Evolutionary conservation across 208 protist genomes (phyloP), one percentile per base, ranked within the genome.

Genomic region (Crithidia expoeki): DNA sequence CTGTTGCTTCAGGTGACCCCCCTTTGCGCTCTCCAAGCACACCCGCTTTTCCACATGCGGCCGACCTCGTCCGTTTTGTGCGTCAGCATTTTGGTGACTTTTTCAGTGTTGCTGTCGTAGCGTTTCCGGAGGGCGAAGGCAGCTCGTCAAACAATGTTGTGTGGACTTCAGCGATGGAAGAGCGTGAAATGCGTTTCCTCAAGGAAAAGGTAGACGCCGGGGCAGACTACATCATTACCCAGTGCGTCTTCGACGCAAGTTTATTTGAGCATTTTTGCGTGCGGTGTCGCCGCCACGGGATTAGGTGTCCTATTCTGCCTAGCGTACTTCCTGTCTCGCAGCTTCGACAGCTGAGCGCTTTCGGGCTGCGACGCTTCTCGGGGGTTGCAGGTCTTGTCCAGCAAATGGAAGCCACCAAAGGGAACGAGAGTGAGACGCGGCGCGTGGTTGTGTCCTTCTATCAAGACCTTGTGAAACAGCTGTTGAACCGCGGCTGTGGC

Each of bases 161-260:
- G 14, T 30, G 32, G 38, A 38, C n/a, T 2, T 21, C 52, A 27
- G 66, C 61, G 25, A 19, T 19, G 12, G 77, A 80, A 21, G 83
- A 95, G 30, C 52, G 73, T 19, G 93, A 97, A 51, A 56, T 98
- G 40, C 19, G 61, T n/a, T 73, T 92, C 49, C 80, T 99, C 2
- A 93, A 93, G 59, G 81, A 88, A 14, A 99, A 98, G 69, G 76
- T 98, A 3, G 91, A 97, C 40, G 93, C 94, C 6, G 96, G 97
- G 14, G 97, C 96, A 4, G 97, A 99, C 68, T 86, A 95, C 60
- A 89, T 99, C 72, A 92, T 99, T 44, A 98, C 97, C 2, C 95
- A 98, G 74, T 67, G 98, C 2, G 92, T 99, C 58, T 98, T 98
- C 59, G 94, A 98, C 46, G 82, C 73, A 3, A 62, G 81, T 25